Percentiles rank a stretch among this genome's conserved stretches.
These are phyloP conservation scores for Verbena officinalis DNA, from an alignment of 257 asterid species.

Conservation along the genomic window DNA sequence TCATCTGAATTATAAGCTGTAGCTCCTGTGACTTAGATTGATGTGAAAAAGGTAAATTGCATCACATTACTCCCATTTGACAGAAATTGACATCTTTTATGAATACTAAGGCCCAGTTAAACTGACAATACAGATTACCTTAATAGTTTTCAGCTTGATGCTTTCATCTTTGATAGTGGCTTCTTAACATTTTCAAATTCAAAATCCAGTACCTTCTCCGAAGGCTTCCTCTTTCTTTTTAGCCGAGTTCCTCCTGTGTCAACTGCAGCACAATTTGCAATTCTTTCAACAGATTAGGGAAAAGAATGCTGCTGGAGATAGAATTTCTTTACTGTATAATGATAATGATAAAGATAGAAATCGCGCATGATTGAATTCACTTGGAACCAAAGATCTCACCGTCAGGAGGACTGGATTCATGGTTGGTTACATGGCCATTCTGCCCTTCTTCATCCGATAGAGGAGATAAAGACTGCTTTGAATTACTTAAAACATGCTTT, in stretches of 20 bases:
- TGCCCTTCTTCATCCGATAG: slow-evolving; percentile 75
- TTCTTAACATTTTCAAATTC: slow-evolving; percentile 59
- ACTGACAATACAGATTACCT: slow-evolving; percentile 26
- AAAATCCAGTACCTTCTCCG: slow-evolving; percentile 69
- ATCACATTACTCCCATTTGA: background rate
- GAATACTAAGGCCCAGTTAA: slow-evolving; percentile 2
- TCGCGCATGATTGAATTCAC: slow-evolving; percentile 28
- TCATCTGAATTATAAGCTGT: slow-evolving; percentile 11
- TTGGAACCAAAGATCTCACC: slow-evolving; percentile 41
- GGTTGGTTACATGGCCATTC: slow-evolving; percentile 64
- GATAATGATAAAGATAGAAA: slow-evolving; percentile 2
- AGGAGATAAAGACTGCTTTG: slow-evolving; percentile 73
- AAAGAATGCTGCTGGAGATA: background rate
- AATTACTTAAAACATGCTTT: slow-evolving; percentile 52
- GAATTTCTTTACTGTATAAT: background rate
- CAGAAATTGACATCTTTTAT: slow-evolving; percentile 5
- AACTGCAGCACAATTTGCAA: slow-evolving; percentile 68
- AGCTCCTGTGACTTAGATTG: background rate
- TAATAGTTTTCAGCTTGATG: slow-evolving; percentile 35
- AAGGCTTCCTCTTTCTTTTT: slow-evolving; percentile 68
- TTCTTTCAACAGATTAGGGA: slow-evolving; percentile 31
- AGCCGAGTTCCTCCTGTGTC: slow-evolving; percentile 59
- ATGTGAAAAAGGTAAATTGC: slow-evolving; percentile 7
- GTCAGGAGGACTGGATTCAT: slow-evolving; percentile 70
- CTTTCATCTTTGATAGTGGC: slow-evolving; percentile 47